Evolutionary conservation across 441 rosid genomes (phyloP), one percentile per base, ranked within the genome.

Genomic region (Erysimum cheiri): DNA sequence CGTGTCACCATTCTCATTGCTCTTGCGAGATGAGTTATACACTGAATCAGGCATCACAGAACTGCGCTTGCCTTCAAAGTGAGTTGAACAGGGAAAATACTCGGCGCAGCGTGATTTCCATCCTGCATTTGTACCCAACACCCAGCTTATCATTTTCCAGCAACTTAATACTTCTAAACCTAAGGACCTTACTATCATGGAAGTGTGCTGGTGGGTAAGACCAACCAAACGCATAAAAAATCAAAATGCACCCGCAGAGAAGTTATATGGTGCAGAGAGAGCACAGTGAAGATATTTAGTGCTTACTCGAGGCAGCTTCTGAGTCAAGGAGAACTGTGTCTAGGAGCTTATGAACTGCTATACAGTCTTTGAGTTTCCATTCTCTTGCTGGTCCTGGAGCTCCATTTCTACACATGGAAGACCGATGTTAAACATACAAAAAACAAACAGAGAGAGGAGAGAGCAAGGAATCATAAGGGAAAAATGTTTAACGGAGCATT

Each of bases 281-380:
- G 37, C 26, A 69, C 9, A 54, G 52, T 53, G 32, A 49, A 33
- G 68, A 65, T 37, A 54, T 40, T 36, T 33, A 44, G 37, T 68
- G 80, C 97, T 91, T 88, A 96, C 99, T 88, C 43, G 74, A 67
- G 33, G 97, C 91, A 64, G 96, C 92, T 73, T 87, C 97, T 40
- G 82, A 77, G 64, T 93, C 96, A 28, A 46, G 17, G 72, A 91
- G 71, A 80, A 82, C 84, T 26, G 81, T 72, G 43, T 70, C 83
- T 13, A 96, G 79, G 65, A 91, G 88, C 64, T 85, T 85, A 83
- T 93, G 95, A 64, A 93, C 90, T 26, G 84, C 77, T 73, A 90
- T 83, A 77, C 97, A 87, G 80, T 96, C 98, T 66, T 81, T 85
- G 62, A 93, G 97, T 78, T 88, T 96, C 99, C 99, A 96, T 62